A percentile compares a stretch with the other conserved stretches of the same genome.
Evolutionary conservation across 2,329 filamentous ascomycete genomes (phyloP).

Genomic region (Clarireedia hainanense): DNA sequence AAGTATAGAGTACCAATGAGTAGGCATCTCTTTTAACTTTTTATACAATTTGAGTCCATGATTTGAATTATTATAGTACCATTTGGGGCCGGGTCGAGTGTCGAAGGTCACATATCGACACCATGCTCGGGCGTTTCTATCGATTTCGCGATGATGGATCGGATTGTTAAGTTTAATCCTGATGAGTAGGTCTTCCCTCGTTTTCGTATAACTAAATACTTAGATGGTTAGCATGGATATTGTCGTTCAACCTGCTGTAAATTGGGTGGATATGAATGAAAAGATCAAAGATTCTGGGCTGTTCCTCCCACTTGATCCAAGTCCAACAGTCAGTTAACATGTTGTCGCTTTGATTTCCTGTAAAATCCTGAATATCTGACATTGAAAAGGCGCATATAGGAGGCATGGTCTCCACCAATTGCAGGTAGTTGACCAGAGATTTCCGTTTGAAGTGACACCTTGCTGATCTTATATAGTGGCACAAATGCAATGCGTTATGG

Average conservation of each 20-base stretch:
- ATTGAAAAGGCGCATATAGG: slow-evolving; percentile 57
- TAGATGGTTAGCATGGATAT: slow-evolving; percentile 58
- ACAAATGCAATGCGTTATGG: slow-evolving; percentile 76
- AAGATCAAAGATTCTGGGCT: slow-evolving; percentile 59
- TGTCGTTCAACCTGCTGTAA: slow-evolving; percentile 80
- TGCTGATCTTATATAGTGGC: slow-evolving; percentile 39
- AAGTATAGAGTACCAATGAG: slow-evolving; percentile 73
- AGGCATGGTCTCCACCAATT: slow-evolving; percentile 75
- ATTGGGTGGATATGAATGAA: slow-evolving; percentile 81
- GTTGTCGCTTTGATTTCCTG: neutral
- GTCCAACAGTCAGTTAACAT: slow-evolving; percentile 33
- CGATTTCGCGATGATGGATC: slow-evolving; percentile 81
- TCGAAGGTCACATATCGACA: slow-evolving; percentile 79
- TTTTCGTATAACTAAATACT: neutral
- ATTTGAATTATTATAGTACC: neutral
- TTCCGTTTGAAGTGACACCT: neutral
- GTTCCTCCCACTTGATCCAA: slow-evolving; percentile 83
- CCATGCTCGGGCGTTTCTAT: slow-evolving; percentile 80
- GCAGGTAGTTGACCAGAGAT: slow-evolving; percentile 23
- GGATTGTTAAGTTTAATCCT: slow-evolving; percentile 68
- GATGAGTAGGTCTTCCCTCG: slow-evolving; percentile 45
- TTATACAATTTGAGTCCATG: neutral
- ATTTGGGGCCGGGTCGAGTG: slow-evolving; percentile 3
- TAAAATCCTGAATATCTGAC: neutral
- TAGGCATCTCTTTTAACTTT: slow-evolving; percentile 31